Conservation (phyloP, 495 filamentous ascomycete genomes). For the Cercophora newfieldiana region DNA sequence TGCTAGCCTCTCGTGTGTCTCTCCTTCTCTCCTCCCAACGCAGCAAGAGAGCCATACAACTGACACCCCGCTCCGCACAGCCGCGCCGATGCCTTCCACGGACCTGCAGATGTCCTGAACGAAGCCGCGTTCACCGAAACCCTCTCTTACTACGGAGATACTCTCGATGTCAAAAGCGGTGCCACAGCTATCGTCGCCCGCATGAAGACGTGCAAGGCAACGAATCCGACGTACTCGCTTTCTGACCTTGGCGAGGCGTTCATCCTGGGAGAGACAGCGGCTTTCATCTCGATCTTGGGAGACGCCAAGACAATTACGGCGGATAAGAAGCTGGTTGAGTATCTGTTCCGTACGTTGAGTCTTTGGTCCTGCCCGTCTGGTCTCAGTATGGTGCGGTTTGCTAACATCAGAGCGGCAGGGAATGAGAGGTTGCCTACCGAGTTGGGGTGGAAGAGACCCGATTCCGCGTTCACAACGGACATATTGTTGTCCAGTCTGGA, state of each 20-base stretch:
- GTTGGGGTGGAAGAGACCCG: slow-evolving; percentile 36
- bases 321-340: slow-evolving; percentile 39
- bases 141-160: slow-evolving; percentile 36
- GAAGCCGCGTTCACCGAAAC: slow-evolving; percentile 44
- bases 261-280: slow-evolving; percentile 45
- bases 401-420: slow-evolving; percentile 24
- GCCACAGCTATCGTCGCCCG: slow-evolving; percentile 47
- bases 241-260: slow-evolving; percentile 37
- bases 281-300: slow-evolving; percentile 48
- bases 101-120: slow-evolving; percentile 49
- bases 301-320: slow-evolving; percentile 38
- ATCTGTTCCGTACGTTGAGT: slow-evolving; percentile 43
- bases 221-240: slow-evolving; percentile 43
- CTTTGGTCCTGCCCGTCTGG: background rate
- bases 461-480: slow-evolving; percentile 8
- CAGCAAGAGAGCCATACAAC: background rate
- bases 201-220: slow-evolving; percentile 39
- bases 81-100: slow-evolving; percentile 45
- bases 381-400: background rate
- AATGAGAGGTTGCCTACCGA: slow-evolving; percentile 48
- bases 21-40: background rate
- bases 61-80: slow-evolving; percentile 24
- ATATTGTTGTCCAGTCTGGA: slow-evolving; percentile 11
- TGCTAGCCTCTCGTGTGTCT: slow-evolving; percentile 45
- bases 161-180: slow-evolving; percentile 40